Conservation (phyloP, 495 filamentous ascomycete species). For the Penicillium psychrofluorescens region DNA sequence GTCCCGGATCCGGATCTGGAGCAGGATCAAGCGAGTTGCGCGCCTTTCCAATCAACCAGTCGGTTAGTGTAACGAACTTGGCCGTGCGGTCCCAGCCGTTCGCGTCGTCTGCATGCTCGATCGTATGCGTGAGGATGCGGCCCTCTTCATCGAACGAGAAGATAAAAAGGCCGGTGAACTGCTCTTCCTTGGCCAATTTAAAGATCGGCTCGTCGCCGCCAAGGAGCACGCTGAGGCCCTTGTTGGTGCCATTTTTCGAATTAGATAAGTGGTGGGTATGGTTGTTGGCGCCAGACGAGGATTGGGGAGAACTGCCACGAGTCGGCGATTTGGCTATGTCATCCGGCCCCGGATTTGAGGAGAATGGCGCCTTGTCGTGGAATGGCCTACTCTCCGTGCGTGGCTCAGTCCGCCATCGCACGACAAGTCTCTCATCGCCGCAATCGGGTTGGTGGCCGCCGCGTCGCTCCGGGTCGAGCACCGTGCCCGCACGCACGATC, state of each 20-base stretch:
- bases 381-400: constrained; percentile 24
- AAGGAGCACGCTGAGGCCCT: constrained; percentile 32
- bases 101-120: constrained; percentile 83
- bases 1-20: constrained; percentile 24
- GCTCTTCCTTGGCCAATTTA: constrained; percentile 56
- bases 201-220: constrained; percentile 64
- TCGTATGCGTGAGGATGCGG: constrained; percentile 75
- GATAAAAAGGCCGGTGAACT: constrained; percentile 68
- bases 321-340: too few species aligned
- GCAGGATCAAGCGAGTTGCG: constrained; percentile 40
- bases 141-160: constrained; percentile 95
- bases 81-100: constrained; percentile 62
- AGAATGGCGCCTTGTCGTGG: constrained; percentile 3
- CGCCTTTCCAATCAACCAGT: constrained; percentile 73
- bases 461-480: constrained; percentile 20
- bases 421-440: constrained; percentile 70
- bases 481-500: constrained; percentile 55
- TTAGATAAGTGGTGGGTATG: constrained; percentile 9
- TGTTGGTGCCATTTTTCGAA: constrained; percentile 26
- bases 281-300: background rate
- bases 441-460: constrained; percentile 23
- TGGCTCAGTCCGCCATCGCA: constrained; percentile 70
- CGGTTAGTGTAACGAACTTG: constrained; percentile 76
- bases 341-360: background rate
- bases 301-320: too few species aligned